phyloP scores from a whole-genome alignment of 345 rosid genomes.

The Noccaea bulbosa region DNA sequence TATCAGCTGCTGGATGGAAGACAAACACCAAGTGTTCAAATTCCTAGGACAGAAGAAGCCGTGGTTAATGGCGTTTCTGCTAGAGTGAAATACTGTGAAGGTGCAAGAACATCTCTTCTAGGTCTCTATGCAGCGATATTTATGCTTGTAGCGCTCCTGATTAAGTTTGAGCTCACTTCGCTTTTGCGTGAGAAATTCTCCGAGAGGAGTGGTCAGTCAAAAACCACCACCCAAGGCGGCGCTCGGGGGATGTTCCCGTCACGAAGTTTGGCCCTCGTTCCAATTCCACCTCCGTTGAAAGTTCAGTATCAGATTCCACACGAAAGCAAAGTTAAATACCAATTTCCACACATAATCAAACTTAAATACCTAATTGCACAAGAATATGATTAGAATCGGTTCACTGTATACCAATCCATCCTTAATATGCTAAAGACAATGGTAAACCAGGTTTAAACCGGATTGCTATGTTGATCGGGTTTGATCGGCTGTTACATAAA shows the following conservation, averaged over 20 bases:
- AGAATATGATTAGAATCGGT: too few species aligned
- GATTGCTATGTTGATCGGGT: too few species aligned
- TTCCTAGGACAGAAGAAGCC: conserved; percentile 90
- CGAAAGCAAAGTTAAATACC: too few species aligned
- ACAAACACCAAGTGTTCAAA: conserved; percentile 85
- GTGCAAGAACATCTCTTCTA: conserved; percentile 96
- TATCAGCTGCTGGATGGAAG: conserved; percentile 61
- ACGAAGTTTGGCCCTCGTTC: too few species aligned
- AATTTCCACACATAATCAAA: too few species aligned
- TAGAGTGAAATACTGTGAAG: conserved; percentile 93
- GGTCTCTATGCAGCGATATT: conserved; percentile 96
- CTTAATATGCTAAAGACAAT: too few species aligned
- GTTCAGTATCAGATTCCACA: too few species aligned
- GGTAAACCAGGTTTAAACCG: too few species aligned
- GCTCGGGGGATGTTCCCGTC: conserved; percentile 54
- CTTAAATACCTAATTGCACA: too few species aligned
- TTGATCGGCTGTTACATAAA: too few species aligned
- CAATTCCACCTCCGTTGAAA: too few species aligned
- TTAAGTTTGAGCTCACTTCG: conserved; percentile 90
- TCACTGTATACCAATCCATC: too few species aligned
- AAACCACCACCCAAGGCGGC: conserved; percentile 52
- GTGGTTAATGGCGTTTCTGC: conserved; percentile 75
- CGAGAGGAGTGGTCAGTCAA: conserved; percentile 65
- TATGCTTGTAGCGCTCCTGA: conserved; percentile 95
- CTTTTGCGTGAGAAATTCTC: conserved; percentile 82